Percentiles rank a stretch among this genome's conserved stretches.
These are phyloP conservation scores for Hanseniaspora sp. DNA, from an alignment of 1,139 yeast species.

Conservation along the genomic window DNA sequence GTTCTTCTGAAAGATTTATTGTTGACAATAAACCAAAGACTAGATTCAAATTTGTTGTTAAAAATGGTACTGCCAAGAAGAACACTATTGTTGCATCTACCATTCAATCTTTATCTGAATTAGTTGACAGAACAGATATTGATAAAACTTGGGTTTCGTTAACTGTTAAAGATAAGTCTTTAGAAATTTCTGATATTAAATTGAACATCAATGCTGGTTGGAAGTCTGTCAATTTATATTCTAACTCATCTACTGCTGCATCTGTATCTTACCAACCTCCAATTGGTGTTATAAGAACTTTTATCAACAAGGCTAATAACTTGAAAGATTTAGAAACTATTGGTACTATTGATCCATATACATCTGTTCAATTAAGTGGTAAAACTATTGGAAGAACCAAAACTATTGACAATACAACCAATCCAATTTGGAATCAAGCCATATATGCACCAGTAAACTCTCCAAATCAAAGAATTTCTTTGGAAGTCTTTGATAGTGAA, in stretches of 20 bases:
- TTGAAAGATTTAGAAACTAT: constrained; percentile 75
- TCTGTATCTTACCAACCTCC: constrained; percentile 81
- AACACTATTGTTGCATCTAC: constrained; percentile 52
- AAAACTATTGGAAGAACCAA: constrained; percentile 67
- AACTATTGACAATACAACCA: constrained; percentile 52
- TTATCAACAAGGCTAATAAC: constrained; percentile 57
- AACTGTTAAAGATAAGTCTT: constrained; percentile 16
- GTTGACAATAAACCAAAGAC: constrained; percentile 63
- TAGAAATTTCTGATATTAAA: constrained; percentile 39
- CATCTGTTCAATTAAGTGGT: constrained; percentile 68
- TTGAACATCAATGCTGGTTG: constrained; percentile 58
- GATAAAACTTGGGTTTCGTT: constrained; percentile 68
- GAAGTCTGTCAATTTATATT: constrained; percentile 73
- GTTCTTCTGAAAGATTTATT: constrained; percentile 54
- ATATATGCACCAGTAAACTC: constrained; percentile 72
- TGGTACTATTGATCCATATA: constrained; percentile 89
- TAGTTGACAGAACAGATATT: constrained; percentile 67
- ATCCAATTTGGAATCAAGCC: constrained; percentile 80
- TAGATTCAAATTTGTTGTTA: constrained; percentile 53
- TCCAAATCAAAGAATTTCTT: constrained; percentile 63
- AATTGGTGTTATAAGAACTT: constrained; percentile 76
- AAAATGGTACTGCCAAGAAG: constrained; percentile 39
- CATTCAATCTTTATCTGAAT: constrained; percentile 52
- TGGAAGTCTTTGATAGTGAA: constrained; percentile 91
- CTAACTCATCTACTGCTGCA: constrained; percentile 39